Conservation (phyloP, 768 basidiomycete genomes). For the Tulasnella sp. region DNA sequence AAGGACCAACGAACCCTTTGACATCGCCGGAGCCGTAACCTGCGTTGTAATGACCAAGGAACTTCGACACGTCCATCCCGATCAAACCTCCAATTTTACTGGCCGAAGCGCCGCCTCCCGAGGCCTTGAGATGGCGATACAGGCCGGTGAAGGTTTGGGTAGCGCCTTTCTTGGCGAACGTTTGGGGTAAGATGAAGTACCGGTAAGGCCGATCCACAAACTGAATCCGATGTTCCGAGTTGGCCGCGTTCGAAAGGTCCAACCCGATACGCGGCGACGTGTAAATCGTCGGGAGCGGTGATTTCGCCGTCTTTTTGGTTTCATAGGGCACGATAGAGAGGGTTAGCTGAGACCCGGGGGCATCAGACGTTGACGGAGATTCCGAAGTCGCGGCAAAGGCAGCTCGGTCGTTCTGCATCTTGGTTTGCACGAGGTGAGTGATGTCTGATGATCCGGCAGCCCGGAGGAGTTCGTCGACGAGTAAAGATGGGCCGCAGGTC, state of each 20-base stretch:
- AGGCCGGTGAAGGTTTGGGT: conserved; percentile 59
- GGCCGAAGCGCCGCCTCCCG: neutral
- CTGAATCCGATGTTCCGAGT: conserved; percentile 36
- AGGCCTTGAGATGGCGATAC: conserved; percentile 1
- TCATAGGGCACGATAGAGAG: neutral
- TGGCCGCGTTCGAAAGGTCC: conserved; percentile 44
- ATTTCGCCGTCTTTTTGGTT: neutral
- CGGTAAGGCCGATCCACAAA: conserved; percentile 54
- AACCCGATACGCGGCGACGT: conserved; percentile 63
- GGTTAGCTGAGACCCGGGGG: neutral
- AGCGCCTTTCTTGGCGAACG: conserved; percentile 54
- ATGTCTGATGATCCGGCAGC: conserved; percentile 38
- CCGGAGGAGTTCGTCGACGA: conserved; percentile 61
- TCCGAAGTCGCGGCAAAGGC: conserved; percentile 33
- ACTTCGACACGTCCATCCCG: neutral
- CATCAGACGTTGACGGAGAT: conserved; percentile 17
- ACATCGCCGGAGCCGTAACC: neutral
- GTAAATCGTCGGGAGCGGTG: conserved; percentile 26
- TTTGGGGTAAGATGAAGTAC: conserved; percentile 47
- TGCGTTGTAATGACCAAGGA: neutral
- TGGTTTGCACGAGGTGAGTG: conserved; percentile 41
- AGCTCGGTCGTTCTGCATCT: conserved; percentile 45
- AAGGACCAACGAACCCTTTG: neutral
- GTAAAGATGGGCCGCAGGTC: conserved; percentile 63
- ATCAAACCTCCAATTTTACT: neutral